Evolutionary conservation across 2,329 filamentous ascomycete genomes (phyloP), one percentile per base, ranked within the genome.

Genomic region (Colletotrichum zoysiae): DNA sequence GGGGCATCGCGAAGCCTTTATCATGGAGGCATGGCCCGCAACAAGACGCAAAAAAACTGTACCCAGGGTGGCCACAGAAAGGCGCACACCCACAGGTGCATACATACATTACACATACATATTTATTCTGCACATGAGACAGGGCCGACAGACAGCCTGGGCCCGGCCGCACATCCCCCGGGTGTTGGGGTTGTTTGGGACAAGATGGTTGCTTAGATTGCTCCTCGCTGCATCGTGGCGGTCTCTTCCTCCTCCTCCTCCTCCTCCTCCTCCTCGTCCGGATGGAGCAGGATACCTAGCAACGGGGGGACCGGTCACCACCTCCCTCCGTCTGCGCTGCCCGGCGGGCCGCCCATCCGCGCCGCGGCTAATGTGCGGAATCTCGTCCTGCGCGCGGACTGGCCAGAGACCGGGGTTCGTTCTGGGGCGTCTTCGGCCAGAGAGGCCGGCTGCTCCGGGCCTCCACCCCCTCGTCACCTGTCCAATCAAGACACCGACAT

Each of bases 1-100:
- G 50, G 69, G 71, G 71, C 64, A 74, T 72, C 55, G 57, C 60
- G 60, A 74, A 65, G 71, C 40, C 71, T 74, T 74, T 74, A 74
- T 74, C 67, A 55, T 70, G 26, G 18, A 63, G 11, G 38, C 53
- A 40, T 35, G 46, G 12, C 57, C 65, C 65, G 33, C 20, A 30
- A 2, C 26, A 26, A 40, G 35, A 56, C 12, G 44, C 38, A 63
- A 16, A 38, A 26, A 26, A n/a, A n/a, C n/a, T 26, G 59, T 63
- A 38, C 30, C 69, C 69, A 61, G 46, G 46, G 53, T 59, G 35
- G 67, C 67, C 67, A 40, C 12, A 61, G 20, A 26, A 50, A 50
- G 20, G 8, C 33, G 4, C 9, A 40, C 38, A 12, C 44, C 18
- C 44, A 46, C 44, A 46, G 18, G 44, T 7, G 18, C 44, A 46